phyloP scores from a whole-genome alignment of 169 alveolate species.

The Plasmodium coatneyi region DNA sequence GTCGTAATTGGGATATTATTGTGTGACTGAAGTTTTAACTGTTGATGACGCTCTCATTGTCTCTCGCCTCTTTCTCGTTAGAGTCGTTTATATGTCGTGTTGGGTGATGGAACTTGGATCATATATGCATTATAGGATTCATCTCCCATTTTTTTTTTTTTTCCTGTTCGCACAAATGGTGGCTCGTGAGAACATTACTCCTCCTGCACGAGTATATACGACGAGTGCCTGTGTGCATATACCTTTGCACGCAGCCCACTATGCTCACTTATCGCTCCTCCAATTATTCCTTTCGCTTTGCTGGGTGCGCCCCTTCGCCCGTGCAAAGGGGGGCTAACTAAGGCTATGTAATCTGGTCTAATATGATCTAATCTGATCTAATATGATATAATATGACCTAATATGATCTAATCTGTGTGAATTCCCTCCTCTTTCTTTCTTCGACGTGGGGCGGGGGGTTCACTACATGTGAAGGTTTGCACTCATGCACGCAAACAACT shows the following conservation, averaged over 20 bases:
- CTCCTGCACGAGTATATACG: neutral
- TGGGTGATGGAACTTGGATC: neutral
- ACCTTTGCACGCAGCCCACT: neutral
- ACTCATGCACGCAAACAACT: neutral
- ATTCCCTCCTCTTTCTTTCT: neutral
- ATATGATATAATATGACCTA: no score
- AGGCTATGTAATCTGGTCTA: neutral
- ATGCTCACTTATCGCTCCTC: neutral
- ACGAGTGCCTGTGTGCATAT: neutral
- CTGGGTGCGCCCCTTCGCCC: neutral
- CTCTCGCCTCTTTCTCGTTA: neutral
- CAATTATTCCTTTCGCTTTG: neutral
- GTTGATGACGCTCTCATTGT: neutral
- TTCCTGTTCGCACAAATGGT: neutral
- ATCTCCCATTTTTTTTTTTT: conserved; percentile 10
- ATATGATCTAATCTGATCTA: no score
- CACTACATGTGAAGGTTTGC: neutral
- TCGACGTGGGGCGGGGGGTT: neutral
- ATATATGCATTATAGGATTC: neutral
- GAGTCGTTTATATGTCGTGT: neutral
- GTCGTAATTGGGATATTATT: neutral
- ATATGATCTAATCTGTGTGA: neutral
- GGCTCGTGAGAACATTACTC: neutral
- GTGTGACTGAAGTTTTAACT: neutral
- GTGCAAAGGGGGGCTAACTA: neutral